Evolutionary conservation across 306 rosid genomes (phyloP).

Genomic region (Gleditsia sinensis): DNA sequence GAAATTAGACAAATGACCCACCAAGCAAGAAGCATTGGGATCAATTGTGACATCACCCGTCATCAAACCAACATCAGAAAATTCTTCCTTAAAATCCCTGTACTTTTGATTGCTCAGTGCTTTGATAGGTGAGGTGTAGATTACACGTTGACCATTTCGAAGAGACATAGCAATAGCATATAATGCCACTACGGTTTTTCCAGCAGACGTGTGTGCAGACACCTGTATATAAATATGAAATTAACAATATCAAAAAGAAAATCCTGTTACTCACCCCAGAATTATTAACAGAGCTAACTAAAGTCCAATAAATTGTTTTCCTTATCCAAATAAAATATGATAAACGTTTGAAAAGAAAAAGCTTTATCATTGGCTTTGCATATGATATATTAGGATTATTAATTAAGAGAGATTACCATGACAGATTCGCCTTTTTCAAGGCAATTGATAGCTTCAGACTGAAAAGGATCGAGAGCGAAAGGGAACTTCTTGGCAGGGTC

Average conservation of each 20-base stretch:
- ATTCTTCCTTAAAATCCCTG: constrained; percentile 88
- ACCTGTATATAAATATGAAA: constrained; percentile 53
- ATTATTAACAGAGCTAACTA: background rate
- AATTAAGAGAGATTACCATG: constrained; percentile 50
- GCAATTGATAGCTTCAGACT: constrained; percentile 76
- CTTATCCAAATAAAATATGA: constrained; percentile 7
- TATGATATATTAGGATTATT: background rate
- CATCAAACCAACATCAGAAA: constrained; percentile 97
- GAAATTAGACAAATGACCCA: constrained; percentile 25
- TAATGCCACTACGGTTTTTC: constrained; percentile 85
- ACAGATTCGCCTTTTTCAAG: constrained; percentile 78
- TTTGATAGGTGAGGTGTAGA: constrained; percentile 94
- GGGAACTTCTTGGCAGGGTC: constrained; percentile 82
- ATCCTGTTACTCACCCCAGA: background rate
- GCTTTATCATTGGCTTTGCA: background rate
- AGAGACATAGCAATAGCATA: constrained; percentile 97
- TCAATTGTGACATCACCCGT: constrained; percentile 95
- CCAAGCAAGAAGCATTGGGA: constrained; percentile 94
- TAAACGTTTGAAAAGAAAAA: background rate
- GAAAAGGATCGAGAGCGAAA: constrained; percentile 88
- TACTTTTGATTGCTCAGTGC: constrained; percentile 97
- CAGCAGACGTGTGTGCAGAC: constrained; percentile 98
- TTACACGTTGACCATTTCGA: constrained; percentile 76
- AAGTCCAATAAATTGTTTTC: background rate
- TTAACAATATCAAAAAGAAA: background rate